phyloP scores from a whole-genome alignment of 1,139 yeast species.

The Blastobotrys petasosporus region DNA sequence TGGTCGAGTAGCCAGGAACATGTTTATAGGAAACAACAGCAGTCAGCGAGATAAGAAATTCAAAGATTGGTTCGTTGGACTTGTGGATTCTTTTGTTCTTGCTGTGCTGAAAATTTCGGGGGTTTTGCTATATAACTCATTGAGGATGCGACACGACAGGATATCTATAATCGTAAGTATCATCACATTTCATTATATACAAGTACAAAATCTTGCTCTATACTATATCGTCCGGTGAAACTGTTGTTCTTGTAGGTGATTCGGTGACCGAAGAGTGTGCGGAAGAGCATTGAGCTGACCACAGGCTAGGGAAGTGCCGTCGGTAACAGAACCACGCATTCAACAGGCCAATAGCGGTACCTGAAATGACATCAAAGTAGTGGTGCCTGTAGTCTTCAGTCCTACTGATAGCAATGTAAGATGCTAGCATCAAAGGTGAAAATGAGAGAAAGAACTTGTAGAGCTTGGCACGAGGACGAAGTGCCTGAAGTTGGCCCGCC shows the following conservation, averaged over 20 bases:
- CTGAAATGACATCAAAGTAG: constrained; percentile 59
- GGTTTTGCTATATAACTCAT: no score
- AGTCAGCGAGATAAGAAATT: no score
- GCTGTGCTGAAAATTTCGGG: no score
- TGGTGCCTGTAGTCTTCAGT: constrained; percentile 69
- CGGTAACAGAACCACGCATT: constrained; percentile 46
- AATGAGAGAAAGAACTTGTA: constrained; percentile 28
- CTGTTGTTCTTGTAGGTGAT: neutral
- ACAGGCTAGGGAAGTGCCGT: constrained; percentile 21
- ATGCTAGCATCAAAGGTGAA: constrained; percentile 28
- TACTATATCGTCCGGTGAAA: neutral
- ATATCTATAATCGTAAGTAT: neutral
- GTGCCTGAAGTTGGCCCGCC: constrained; percentile 47
- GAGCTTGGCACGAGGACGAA: constrained; percentile 32
- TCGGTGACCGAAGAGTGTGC: constrained; percentile 3
- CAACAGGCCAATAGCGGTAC: constrained; percentile 46
- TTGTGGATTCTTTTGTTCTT: neutral
- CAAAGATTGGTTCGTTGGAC: neutral
- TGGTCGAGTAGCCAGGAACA: no score
- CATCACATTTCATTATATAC: neutral
- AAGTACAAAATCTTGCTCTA: neutral
- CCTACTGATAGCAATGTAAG: constrained; percentile 25
- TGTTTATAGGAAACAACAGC: no score
- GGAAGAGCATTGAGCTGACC: constrained; percentile 20
- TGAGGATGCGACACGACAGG: no score